phyloP scores from a whole-genome alignment of 2,329 filamentous ascomycete species.

The Aspergillus hiratsukae region DNA sequence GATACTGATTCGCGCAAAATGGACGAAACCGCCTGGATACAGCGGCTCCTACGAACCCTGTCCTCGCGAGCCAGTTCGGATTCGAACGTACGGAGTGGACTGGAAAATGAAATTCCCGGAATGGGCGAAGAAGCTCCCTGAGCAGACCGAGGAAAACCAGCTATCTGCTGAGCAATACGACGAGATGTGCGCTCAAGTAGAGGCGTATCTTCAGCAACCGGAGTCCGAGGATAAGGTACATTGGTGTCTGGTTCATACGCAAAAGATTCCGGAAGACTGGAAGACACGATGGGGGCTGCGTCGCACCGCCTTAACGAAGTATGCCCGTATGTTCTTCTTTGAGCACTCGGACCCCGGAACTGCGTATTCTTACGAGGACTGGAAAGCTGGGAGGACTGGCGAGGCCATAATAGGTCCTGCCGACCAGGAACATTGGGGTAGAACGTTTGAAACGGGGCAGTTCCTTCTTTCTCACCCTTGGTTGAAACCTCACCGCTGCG shows the following conservation, averaged over 20 bases:
- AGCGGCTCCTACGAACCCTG: too few species aligned
- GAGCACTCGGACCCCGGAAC: slow-evolving; percentile 10
- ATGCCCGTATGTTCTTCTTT: slow-evolving; percentile 3
- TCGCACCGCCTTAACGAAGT: background rate
- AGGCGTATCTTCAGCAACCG: slow-evolving; percentile 5
- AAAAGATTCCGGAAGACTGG: slow-evolving; percentile 3
- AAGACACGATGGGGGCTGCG: background rate
- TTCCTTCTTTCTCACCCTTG: background rate
- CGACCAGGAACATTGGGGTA: background rate
- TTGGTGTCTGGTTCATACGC: slow-evolving; percentile 2
- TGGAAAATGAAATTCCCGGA: slow-evolving; percentile 6
- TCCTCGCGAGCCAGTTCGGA: background rate
- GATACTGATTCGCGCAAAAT: background rate
- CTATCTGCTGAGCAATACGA: background rate
- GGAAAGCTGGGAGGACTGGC: slow-evolving; percentile 8
- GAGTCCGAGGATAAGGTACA: slow-evolving; percentile 5
- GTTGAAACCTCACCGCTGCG: background rate
- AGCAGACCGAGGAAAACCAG: background rate
- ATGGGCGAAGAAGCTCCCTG: background rate
- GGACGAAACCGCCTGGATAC: too few species aligned
- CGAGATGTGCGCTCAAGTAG: background rate
- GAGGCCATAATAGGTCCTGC: slow-evolving; percentile 4
- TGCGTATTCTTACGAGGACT: slow-evolving; percentile 10
- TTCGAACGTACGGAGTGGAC: slow-evolving; percentile 7
- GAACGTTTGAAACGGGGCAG: too few species aligned